phyloP scores from a whole-genome alignment of 805 yeast species.

The Saccharomyces mikatae region DNA sequence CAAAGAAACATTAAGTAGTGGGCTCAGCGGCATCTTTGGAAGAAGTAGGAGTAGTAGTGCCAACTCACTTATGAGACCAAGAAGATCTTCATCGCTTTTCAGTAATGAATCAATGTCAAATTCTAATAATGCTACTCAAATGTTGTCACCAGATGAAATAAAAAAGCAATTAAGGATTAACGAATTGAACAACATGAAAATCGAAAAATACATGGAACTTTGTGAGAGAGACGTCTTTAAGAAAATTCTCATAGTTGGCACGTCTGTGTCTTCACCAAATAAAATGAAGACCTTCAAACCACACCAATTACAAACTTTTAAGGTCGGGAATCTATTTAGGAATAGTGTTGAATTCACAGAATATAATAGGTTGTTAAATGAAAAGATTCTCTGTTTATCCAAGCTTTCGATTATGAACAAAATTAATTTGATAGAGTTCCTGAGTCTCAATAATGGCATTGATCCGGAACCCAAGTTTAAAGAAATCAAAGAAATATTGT shows the following conservation, averaged over 20 bases:
- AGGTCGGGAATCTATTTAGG: slow-evolving; percentile 21
- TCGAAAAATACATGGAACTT: slow-evolving; percentile 25
- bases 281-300: slow-evolving; percentile 5
- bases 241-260: slow-evolving; percentile 26
- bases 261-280: slow-evolving; percentile 19
- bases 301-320: slow-evolving; percentile 11
- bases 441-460: slow-evolving; percentile 12
- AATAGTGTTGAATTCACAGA: slow-evolving; percentile 29
- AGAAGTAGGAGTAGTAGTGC: slow-evolving; percentile 29
- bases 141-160: slow-evolving; percentile 29
- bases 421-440: slow-evolving; percentile 19
- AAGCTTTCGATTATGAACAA: slow-evolving; percentile 15
- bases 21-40: slow-evolving; percentile 30
- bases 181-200: slow-evolving; percentile 21
- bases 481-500: slow-evolving; percentile 12
- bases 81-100: slow-evolving; percentile 27
- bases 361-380: slow-evolving; percentile 20
- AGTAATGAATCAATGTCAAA: slow-evolving; percentile 17
- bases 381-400: slow-evolving; percentile 16
- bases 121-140: slow-evolving; percentile 17
- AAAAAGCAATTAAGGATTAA: slow-evolving; percentile 19
- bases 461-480: slow-evolving; percentile 6
- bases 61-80: slow-evolving; percentile 15
- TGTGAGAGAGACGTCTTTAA: slow-evolving; percentile 27
- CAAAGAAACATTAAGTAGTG: slow-evolving; percentile 27